Base-by-base conservation (phyloP, 345 rosid species). In the Gynandropsis gynandra region DNA sequence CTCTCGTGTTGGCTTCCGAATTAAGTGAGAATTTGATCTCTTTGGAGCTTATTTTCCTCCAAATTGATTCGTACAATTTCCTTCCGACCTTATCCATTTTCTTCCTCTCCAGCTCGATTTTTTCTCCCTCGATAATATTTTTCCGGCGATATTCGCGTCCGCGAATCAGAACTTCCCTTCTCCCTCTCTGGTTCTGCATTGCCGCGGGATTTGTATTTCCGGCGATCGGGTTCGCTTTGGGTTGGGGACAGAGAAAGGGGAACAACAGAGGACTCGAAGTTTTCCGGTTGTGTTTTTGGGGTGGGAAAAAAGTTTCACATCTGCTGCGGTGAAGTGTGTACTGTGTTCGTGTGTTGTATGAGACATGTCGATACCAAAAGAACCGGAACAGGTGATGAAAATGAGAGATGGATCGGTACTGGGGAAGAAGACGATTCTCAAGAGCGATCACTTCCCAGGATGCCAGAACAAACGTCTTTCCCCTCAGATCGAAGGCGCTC, bases 391-490 rank as follows among this genome's bases (percentile, higher is more conserved):
- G 79, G 96, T 90, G 51, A 81, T 90, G 95, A 90, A 79, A 77
- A 63, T 73, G 52, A 76, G 98, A 73, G 98, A 78, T 49, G 98
- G 96, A 68, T 90, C 98, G 31, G 98, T 90, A 29, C 69, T 90
- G 20, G 98, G 96, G n/a, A 90, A 82, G 82, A 82, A 80, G 73
- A 90, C 98, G 65, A 87, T 87, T 65, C 89, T 90, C 38, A 90
- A 90, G 75, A 82, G 95, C 66, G 98, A 90, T 74, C 98, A 90
- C 62, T 90, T 90, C 63, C 98, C 98, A n/a, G 96, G 98, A n/a
- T 90, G 98, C 58, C 98, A 87, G 41, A 90, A 90, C 54, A 90
- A 84, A 59, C 96, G 98, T 16, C 66, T 90, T 70, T 62, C 82
- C 46, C 92, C 96, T 32, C 83, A 80, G 57, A 90, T 90, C 76